Evolutionary conservation across 495 filamentous ascomycete genomes (phyloP).

Genomic region (Lichina pygmaea): DNA sequence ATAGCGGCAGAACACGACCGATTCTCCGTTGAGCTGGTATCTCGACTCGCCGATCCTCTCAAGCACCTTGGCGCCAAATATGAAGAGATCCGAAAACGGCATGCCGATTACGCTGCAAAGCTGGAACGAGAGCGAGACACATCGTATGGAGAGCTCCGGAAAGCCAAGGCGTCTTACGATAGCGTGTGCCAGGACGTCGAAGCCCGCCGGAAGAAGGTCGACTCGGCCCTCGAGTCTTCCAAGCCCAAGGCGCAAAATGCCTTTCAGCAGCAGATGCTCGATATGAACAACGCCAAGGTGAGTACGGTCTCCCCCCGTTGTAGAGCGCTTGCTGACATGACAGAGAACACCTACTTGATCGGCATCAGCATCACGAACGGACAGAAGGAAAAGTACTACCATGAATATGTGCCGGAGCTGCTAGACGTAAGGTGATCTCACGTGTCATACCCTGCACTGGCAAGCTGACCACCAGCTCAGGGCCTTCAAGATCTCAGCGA

Average conservation of each 20-base stretch:
- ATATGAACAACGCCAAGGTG: constrained; percentile 90
- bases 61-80: constrained; percentile 44
- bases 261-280: constrained; percentile 68
- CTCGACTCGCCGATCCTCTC: constrained; percentile 61
- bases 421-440: constrained; percentile 38
- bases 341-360: constrained; percentile 78
- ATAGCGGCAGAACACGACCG: constrained; percentile 72
- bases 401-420: constrained; percentile 86
- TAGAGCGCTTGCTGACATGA: neutral
- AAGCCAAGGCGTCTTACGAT: constrained; percentile 83
- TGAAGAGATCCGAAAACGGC: constrained; percentile 80
- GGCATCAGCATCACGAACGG: constrained; percentile 88
- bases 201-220: constrained; percentile 76
- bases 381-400: constrained; percentile 85
- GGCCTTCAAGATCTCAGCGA: constrained; percentile 76
- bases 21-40: constrained; percentile 45
- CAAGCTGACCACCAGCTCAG: constrained; percentile 11
- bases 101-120: constrained; percentile 67
- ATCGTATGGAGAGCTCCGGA: constrained; percentile 63
- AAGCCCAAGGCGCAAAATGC: constrained; percentile 64
- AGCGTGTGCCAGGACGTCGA: constrained; percentile 84
- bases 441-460: constrained; percentile 2
- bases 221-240: constrained; percentile 61
- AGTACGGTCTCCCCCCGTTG: neutral
- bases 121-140: constrained; percentile 69